Evolutionary conservation across 352 stramenopile species (phyloP).

Genomic region (Phytophthora tubulina): DNA sequence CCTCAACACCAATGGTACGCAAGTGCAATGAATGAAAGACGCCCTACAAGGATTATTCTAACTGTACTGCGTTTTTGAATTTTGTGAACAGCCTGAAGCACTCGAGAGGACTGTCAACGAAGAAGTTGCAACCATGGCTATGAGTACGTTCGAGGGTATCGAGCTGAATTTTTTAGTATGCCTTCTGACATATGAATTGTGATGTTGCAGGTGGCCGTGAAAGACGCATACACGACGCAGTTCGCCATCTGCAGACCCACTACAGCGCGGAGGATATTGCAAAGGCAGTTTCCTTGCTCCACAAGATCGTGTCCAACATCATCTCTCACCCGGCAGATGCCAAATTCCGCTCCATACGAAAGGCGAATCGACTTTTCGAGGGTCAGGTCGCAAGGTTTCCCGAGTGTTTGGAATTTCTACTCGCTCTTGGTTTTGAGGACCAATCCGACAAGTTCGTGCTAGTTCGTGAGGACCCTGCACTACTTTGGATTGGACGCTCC

Average conservation of each 20-base stretch:
- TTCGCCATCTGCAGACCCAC: conserved; percentile 48
- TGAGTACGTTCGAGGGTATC: conserved; percentile 46
- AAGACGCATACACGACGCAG: conserved; percentile 54
- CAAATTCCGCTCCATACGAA: conserved; percentile 78
- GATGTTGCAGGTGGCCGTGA: conserved; percentile 61
- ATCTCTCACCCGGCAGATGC: conserved; percentile 57
- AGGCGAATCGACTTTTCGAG: conserved; percentile 70
- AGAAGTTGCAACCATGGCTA: conserved; percentile 46
- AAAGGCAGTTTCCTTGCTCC: conserved; percentile 54
- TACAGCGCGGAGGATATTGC: conserved; percentile 44
- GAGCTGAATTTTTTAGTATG: neutral
- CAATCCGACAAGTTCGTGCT: conserved; percentile 65
- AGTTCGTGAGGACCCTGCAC: conserved; percentile 60
- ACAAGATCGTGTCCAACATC: conserved; percentile 84
- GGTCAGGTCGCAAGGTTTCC: conserved; percentile 57
- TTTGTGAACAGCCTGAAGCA: neutral
- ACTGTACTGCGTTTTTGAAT: neutral
- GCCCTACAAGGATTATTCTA: neutral
- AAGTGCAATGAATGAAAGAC: no score
- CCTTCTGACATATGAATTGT: conserved; percentile 11
- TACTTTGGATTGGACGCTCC: conserved; percentile 78
- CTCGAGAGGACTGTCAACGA: conserved; percentile 29
- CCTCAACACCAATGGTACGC: conserved; percentile 9
- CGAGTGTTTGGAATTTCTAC: conserved; percentile 73
- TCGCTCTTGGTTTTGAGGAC: conserved; percentile 74